Percentiles rank a stretch among this genome's conserved stretches.
Evolutionary conservation across 805 yeast species (phyloP).

Genomic region (Spathaspora boniae): DNA sequence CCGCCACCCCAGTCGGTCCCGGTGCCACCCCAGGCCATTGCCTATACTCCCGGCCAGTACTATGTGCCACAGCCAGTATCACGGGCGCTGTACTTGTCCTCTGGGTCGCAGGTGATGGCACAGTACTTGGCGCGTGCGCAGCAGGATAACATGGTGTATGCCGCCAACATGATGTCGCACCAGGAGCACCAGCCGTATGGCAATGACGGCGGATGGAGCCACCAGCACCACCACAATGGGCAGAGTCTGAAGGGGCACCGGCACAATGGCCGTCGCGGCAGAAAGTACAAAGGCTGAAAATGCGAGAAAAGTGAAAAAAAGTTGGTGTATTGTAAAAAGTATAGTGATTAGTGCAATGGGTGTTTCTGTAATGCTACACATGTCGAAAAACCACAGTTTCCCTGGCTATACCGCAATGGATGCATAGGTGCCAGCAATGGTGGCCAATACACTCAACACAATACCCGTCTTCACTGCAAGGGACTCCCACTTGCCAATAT

Average conservation of each 20-base stretch:
- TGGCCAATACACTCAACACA: constrained; percentile 15
- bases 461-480: constrained; percentile 17
- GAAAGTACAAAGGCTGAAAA: no score
- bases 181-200: constrained; percentile 15
- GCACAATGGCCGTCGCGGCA: no score
- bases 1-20: constrained; percentile 4
- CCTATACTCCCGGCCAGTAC: no score
- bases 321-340: no score
- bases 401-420: constrained; percentile 16
- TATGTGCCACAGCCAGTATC: no score
- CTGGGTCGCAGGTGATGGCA: constrained; percentile 76
- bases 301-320: no score
- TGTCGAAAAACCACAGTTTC: no score
- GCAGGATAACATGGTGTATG: constrained; percentile 54
- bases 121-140: constrained; percentile 73
- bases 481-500: constrained; percentile 13
- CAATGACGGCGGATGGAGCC: constrained; percentile 14
- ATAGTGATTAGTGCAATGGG: no score
- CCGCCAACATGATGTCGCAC: constrained; percentile 21
- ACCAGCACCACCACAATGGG: no score
- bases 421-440: constrained; percentile 27
- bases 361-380: constrained; percentile 1
- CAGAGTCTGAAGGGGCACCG: no score
- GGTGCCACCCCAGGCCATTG: background rate
- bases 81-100: constrained; percentile 12